Evolutionary conservation across 106 monocot genomes (phyloP).

Genomic region (Ottelia alismoides): DNA sequence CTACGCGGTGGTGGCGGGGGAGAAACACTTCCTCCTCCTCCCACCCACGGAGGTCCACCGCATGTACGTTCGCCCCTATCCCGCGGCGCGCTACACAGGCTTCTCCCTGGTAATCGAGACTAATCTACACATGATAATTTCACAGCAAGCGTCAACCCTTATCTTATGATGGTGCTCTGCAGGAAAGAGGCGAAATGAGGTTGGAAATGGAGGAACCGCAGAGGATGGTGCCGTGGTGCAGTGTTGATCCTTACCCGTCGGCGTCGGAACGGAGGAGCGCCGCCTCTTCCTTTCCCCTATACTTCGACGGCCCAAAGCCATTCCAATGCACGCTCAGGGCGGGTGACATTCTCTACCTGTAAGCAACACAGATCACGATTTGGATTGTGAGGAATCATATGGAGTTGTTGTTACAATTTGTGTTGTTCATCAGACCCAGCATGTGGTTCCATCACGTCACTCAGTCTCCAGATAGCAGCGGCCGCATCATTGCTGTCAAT

Average conservation of each 20-base stretch:
- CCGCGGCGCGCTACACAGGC: conserved; percentile 38
- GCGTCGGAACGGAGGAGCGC: conserved; percentile 10
- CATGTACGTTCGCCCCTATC: conserved; percentile 61
- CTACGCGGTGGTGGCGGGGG: conserved; percentile 66
- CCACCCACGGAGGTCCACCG: conserved; percentile 87
- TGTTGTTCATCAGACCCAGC: conserved; percentile 80
- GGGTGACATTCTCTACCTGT: conserved; percentile 91
- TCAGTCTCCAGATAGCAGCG: conserved; percentile 62
- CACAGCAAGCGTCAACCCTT: too few species aligned
- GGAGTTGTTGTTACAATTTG: too few species aligned
- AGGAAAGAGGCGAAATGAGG: conserved; percentile 22
- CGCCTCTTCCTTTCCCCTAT: conserved; percentile 50
- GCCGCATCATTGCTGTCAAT: conserved; percentile 71
- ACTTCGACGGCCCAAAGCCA: conserved; percentile 56
- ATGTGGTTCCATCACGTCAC: conserved; percentile 99
- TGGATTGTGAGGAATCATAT: too few species aligned
- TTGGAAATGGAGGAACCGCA: conserved; percentile 52
- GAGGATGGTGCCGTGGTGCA: conserved; percentile 78
- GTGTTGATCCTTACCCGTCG: conserved; percentile 69
- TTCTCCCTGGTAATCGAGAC: too few species aligned
- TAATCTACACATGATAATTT: too few species aligned
- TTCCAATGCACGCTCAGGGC: conserved; percentile 62
- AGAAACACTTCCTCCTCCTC: conserved; percentile 80
- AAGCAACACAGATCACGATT: too few species aligned
- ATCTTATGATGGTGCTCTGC: background rate